Conservation (phyloP, 495 filamentous ascomycete species). For the Hyaloscypha finlandica region DNA sequence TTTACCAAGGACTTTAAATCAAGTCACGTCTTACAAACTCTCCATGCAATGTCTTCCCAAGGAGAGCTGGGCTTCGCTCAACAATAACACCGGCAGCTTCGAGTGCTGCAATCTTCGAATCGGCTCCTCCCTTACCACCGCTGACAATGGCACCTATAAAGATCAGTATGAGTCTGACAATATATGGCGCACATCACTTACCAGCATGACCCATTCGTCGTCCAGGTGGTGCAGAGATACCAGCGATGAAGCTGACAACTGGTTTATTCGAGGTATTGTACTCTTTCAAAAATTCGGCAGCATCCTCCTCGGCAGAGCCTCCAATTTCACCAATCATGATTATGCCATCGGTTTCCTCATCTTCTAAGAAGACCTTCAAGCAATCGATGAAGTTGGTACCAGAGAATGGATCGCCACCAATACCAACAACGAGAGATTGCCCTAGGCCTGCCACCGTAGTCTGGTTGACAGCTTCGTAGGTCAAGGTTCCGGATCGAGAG, state of each 20-base stretch:
- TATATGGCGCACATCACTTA: conserved; percentile 29
- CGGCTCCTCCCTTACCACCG: conserved; percentile 94
- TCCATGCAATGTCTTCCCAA: conserved; percentile 89
- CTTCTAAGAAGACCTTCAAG: conserved; percentile 92
- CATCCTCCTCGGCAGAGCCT: conserved; percentile 95
- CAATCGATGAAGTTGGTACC: conserved; percentile 99
- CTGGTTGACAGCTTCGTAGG: conserved; percentile 99
- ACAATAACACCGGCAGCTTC: conserved; percentile 94
- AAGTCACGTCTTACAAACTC: conserved; percentile 97
- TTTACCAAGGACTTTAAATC: conserved; percentile 58
- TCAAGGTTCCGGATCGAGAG: conserved; percentile 95
- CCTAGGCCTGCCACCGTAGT: conserved; percentile 95
- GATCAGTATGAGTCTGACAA: not conserved
- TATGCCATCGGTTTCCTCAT: conserved; percentile 96
- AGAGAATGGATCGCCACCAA: conserved; percentile 97
- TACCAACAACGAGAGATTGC: conserved; percentile 97
- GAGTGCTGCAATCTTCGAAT: conserved; percentile 95
- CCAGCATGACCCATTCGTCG: conserved; percentile 98
- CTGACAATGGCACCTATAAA: conserved; percentile 80
- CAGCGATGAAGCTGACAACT: conserved; percentile 96
- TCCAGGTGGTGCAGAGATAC: conserved; percentile 94
- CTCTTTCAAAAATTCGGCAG: conserved; percentile 89
- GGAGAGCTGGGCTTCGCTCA: conserved; percentile 86
- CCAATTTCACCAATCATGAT: conserved; percentile 99
- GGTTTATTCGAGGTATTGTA: conserved; percentile 94